Evolutionary conservation across 768 basidiomycete species (phyloP).

Genomic region (Lentinula aciculospora): DNA sequence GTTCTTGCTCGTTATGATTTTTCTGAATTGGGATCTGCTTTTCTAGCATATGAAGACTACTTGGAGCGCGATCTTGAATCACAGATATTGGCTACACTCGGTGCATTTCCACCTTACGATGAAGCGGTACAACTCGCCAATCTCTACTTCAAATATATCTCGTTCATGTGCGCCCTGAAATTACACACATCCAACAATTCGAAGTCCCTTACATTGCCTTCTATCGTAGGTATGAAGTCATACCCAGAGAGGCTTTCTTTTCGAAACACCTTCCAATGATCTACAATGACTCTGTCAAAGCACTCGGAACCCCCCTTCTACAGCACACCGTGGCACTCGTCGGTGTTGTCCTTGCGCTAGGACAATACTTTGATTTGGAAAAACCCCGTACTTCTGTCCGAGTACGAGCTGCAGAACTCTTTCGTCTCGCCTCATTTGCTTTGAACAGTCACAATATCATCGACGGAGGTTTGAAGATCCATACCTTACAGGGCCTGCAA

Average conservation of each 20-base stretch:
- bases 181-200: background rate
- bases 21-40: background rate
- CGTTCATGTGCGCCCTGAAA: slow-evolving; percentile 14
- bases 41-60: background rate
- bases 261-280: slow-evolving; percentile 14
- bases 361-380: slow-evolving; percentile 16
- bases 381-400: slow-evolving; percentile 8
- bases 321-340: slow-evolving; percentile 13
- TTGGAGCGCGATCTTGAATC: slow-evolving; percentile 5
- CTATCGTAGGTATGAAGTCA: slow-evolving; percentile 15
- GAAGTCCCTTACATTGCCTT: background rate
- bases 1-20: background rate
- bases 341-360: slow-evolving; percentile 14
- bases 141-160: slow-evolving; percentile 13
- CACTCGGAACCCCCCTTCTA: slow-evolving; percentile 9
- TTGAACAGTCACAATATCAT: slow-evolving; percentile 13
- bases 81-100: slow-evolving; percentile 11
- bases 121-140: slow-evolving; percentile 15
- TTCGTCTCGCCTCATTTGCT: slow-evolving; percentile 13
- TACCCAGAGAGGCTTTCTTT: slow-evolving; percentile 16
- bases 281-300: slow-evolving; percentile 9
- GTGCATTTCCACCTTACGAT: slow-evolving; percentile 13
- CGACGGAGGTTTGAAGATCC: slow-evolving; percentile 12
- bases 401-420: slow-evolving; percentile 10
- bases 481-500: slow-evolving; percentile 17